Percentiles rank a stretch among this genome's conserved stretches.
Conservation (phyloP, 441 rosid species). For the Erodium chrysanthum region DNA sequence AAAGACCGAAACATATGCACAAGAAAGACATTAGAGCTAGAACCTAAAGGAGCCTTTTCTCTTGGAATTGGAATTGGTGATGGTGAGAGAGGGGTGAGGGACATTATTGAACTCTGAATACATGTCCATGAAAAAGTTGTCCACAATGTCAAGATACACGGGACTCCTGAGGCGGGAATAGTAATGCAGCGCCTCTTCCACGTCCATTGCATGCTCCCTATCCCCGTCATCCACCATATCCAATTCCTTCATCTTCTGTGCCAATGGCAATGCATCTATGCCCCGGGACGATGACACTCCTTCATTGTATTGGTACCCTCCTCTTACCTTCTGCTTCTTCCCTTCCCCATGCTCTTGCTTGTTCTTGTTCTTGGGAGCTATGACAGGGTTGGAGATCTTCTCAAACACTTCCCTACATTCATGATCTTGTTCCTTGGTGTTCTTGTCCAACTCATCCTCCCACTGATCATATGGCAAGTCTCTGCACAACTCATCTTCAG, state of each 20-base stretch:
- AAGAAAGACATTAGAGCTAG: conserved; percentile 14
- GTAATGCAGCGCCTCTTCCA: conserved; percentile 87
- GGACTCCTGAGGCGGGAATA: conserved; percentile 78
- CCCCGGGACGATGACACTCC: conserved; percentile 21
- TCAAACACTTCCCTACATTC: conserved; percentile 13
- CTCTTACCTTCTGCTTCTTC: neutral
- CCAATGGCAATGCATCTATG: conserved; percentile 30
- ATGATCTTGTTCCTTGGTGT: conserved; percentile 10
- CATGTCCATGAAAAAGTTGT: conserved; percentile 62
- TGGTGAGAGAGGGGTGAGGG: conserved; percentile 26
- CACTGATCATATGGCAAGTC: neutral
- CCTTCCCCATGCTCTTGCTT: no score
- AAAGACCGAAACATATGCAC: neutral
- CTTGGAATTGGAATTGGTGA: conserved; percentile 18
- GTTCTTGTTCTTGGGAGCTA: neutral
- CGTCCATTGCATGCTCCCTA: conserved; percentile 68
- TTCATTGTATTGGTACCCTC: neutral
- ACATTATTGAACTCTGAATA: conserved; percentile 43
- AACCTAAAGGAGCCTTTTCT: conserved; percentile 40
- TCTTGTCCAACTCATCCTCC: conserved; percentile 11
- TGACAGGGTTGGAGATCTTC: neutral
- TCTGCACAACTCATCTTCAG: neutral
- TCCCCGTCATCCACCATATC: conserved; percentile 61
- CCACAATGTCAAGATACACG: conserved; percentile 62
- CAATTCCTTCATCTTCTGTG: conserved; percentile 60